A percentile compares a stretch with the other conserved stretches of the same genome.
phyloP scores from a whole-genome alignment of 805 yeast species.

The Starmerella scarabaei region DNA sequence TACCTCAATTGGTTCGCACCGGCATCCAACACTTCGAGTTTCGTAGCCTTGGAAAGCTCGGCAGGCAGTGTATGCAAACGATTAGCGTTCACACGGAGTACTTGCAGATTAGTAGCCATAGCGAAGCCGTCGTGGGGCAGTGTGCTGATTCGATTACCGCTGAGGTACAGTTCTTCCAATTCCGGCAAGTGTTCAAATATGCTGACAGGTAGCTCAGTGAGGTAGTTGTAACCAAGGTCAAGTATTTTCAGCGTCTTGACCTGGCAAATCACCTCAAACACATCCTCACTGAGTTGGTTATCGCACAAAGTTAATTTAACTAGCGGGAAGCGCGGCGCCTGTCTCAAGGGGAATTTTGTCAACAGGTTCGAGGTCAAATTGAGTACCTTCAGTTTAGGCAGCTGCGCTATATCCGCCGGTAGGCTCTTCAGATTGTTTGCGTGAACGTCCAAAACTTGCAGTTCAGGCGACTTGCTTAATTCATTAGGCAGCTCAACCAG shows the following conservation, averaged over 20 bases:
- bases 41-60: conserved; percentile 57
- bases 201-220: conserved; percentile 72
- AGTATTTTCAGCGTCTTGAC: conserved; percentile 46
- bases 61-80: conserved; percentile 78
- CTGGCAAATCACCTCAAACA: conserved; percentile 52
- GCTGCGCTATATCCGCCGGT: conserved; percentile 54
- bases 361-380: conserved; percentile 23
- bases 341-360: conserved; percentile 5
- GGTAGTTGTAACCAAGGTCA: conserved; percentile 72
- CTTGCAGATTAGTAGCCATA: conserved; percentile 41
- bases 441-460: conserved; percentile 66
- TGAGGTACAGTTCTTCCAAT: conserved; percentile 54
- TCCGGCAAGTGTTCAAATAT: conserved; percentile 42
- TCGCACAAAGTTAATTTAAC: conserved; percentile 53
- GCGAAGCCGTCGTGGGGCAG: conserved; percentile 81
- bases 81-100: conserved; percentile 67
- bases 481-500: conserved; percentile 55
- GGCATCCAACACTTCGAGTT: conserved; percentile 65
- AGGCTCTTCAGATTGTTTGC: conserved; percentile 64
- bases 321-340: conserved; percentile 3
- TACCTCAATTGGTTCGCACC: conserved; percentile 84
- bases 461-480: conserved; percentile 44
- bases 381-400: conserved; percentile 26
- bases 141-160: conserved; percentile 70
- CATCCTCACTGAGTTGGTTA: conserved; percentile 67